These are phyloP conservation scores for Chrysopogon serrulatus DNA, from an alignment of 176 grass and related monocot genomes.

Conservation along the genomic window DNA sequence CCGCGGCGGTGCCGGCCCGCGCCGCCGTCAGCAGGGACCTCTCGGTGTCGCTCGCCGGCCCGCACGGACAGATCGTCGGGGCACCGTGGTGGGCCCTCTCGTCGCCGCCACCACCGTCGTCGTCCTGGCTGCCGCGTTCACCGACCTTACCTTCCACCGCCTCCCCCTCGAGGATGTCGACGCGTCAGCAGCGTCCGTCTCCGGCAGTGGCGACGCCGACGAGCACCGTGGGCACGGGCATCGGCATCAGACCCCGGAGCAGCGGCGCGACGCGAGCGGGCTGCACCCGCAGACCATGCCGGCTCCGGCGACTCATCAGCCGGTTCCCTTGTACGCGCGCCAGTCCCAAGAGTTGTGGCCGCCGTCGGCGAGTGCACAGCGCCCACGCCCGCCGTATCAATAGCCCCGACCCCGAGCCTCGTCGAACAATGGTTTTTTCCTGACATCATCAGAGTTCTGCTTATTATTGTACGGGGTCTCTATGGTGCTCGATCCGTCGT, in stretches of 20 bases:
- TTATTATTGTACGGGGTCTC: background rate
- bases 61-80: constrained; percentile 82
- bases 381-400: constrained; percentile 18
- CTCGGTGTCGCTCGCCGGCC: constrained; percentile 57
- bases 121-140: constrained; percentile 31
- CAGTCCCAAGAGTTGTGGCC: constrained; percentile 18
- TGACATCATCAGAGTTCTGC: background rate
- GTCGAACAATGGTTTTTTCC: background rate
- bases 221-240: background rate
- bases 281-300: background rate
- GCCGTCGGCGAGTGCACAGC: constrained; percentile 5
- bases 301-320: constrained; percentile 8
- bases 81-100: constrained; percentile 55
- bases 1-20: constrained; percentile 5
- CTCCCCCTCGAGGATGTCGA: constrained; percentile 55
- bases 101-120: constrained; percentile 66
- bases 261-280: background rate
- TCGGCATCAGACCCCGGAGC: constrained; percentile 5
- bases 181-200: constrained; percentile 31
- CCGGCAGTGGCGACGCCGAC: constrained; percentile 29
- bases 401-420: background rate
- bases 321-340: background rate
- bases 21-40: constrained; percentile 14
- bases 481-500: background rate
- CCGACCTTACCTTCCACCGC: constrained; percentile 40